Evolutionary conservation across 768 basidiomycete genomes (phyloP), one percentile per base, ranked within the genome.

Genomic region (Podaxis carcinomalis): DNA sequence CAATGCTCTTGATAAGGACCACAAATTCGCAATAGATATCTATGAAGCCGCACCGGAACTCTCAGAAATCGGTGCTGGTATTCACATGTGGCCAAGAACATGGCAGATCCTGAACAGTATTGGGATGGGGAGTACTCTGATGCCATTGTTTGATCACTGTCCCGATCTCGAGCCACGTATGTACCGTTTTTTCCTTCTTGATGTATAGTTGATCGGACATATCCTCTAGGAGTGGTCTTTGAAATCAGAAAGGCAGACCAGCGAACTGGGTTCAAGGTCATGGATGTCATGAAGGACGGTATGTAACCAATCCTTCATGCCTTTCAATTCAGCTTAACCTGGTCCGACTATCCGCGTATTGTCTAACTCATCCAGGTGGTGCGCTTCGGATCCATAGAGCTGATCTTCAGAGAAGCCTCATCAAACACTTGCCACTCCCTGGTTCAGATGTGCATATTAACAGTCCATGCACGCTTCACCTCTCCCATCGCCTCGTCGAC

Each of bases 361-460:
- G 23, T 6, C 2, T 36, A 3, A 21, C 14, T 16, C 42, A 3
- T 10, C 23, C 14, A 54, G 59, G 59, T 44, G 59, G 59, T 10
- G 59, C 44, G 1, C 51, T 60, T 5, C 37, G 59, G 11, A 54
- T 88, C 55, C 86, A 86, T 66, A 80, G 87, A 27, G 78, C 83
- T 14, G 84, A 86, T 62, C 84, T 87, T 63, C 84, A 86, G 56
- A 66, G 70, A n/a, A 77, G 77, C 11, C 72, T 88, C 40, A 74
- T 87, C 14, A 67, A 72, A 23, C 69, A 75, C 59, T 71, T 87
- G 35, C 73, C 78, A 0, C 67, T 74, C 3, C 32, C 57, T 4
- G 37, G 50, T 16, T 59, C 57, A n/a, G n/a, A 6, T 51, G 25
- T 46, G 9, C 13, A 4, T 3, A 39, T 11, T 4, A 61, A 55